These are phyloP conservation scores for Obba rivulosa DNA, from an alignment of 768 basidiomycete species.

Conservation along the genomic window DNA sequence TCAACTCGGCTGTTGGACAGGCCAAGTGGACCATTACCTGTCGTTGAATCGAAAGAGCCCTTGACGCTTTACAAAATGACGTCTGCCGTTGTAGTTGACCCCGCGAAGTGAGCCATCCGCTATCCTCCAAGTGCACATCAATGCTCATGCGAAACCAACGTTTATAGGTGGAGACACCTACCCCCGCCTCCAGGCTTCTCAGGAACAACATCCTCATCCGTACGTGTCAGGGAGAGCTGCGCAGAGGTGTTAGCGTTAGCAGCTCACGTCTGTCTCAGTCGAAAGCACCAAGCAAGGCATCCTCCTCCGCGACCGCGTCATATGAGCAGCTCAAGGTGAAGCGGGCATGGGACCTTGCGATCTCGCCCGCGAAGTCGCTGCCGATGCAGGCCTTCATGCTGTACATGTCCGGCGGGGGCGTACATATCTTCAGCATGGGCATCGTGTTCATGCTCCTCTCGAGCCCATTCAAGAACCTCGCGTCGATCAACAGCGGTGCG, in stretches of 20 bases:
- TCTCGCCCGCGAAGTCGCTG: conserved; percentile 80
- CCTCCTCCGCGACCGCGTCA: conserved; percentile 32
- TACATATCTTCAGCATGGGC: conserved; percentile 96
- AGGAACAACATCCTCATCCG: conserved; percentile 6
- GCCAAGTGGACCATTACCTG: too few species aligned
- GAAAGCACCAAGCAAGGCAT: conserved; percentile 32
- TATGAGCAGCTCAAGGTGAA: conserved; percentile 68
- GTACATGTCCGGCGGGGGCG: conserved; percentile 95
- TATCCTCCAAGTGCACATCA: neutral
- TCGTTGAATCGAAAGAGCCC: too few species aligned
- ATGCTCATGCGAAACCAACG: neutral
- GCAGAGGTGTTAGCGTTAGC: neutral
- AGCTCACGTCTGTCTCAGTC: conserved; percentile 29
- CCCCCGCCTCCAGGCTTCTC: conserved; percentile 64
- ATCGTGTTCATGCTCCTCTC: conserved; percentile 92
- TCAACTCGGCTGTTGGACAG: too few species aligned
- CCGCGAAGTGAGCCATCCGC: conserved; percentile 13
- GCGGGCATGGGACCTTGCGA: conserved; percentile 83
- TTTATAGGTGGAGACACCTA: conserved; percentile 57
- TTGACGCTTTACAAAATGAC: neutral
- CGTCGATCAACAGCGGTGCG: conserved; percentile 74
- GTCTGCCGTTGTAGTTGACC: conserved; percentile 5
- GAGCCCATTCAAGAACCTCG: conserved; percentile 79
- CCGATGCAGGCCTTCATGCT: conserved; percentile 99
- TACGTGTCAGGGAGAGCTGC: neutral